Conservation (phyloP, 805 yeast genomes). For the Hanseniaspora vineae region DNA sequence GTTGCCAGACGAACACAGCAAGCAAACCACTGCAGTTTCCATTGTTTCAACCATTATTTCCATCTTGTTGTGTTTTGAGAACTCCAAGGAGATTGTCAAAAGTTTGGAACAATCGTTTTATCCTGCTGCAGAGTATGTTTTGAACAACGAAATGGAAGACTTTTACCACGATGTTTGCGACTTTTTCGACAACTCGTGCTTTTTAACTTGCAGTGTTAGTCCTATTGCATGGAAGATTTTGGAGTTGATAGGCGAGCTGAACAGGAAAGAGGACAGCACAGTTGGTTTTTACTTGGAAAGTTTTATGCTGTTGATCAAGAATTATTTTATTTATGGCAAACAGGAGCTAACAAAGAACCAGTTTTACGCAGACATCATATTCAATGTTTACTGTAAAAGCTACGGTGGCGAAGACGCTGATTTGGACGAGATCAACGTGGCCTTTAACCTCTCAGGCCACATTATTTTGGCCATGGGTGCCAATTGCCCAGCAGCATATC, state of each 20-base stretch:
- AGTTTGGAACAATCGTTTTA: constrained; percentile 53
- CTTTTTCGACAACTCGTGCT: constrained; percentile 55
- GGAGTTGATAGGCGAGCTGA: constrained; percentile 30
- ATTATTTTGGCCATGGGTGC: constrained; percentile 46
- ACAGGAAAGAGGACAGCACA: constrained; percentile 29
- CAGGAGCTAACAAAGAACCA: constrained; percentile 36
- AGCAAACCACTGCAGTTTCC: constrained; percentile 73
- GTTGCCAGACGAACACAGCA: constrained; percentile 40
- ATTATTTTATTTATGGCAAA: constrained; percentile 52
- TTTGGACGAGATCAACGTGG: constrained; percentile 41
- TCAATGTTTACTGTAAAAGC: constrained; percentile 35
- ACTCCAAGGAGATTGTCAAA: constrained; percentile 51
- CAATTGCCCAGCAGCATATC: constrained; percentile 28
- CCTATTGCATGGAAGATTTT: constrained; percentile 68
- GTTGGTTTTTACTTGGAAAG: constrained; percentile 67
- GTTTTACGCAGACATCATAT: constrained; percentile 34
- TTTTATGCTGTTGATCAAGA: constrained; percentile 57
- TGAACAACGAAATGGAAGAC: constrained; percentile 54
- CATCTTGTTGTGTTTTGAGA: constrained; percentile 70
- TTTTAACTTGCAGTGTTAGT: constrained; percentile 45
- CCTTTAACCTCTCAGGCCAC: constrained; percentile 53
- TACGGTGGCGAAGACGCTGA: constrained; percentile 34
- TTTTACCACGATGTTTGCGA: constrained; percentile 69
- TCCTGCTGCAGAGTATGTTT: constrained; percentile 58
- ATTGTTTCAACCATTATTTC: constrained; percentile 73